Evolutionary conservation across 768 basidiomycete genomes (phyloP).

Genomic region (Termitomyces sp.): DNA sequence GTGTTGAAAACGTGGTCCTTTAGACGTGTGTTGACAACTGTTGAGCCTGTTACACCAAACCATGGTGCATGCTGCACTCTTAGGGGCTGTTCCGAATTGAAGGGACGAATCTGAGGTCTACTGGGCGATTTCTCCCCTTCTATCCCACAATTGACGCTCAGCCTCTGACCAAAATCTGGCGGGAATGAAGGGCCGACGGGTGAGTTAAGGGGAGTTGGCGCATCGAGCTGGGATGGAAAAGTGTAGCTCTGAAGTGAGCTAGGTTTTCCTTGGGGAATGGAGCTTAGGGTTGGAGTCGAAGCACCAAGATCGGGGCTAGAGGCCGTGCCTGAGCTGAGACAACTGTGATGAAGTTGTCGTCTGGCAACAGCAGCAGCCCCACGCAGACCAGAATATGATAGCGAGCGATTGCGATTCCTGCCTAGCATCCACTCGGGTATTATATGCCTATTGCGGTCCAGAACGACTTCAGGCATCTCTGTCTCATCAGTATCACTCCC

Average conservation of each 20-base stretch:
- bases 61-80: slow-evolving; percentile 40
- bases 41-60: slow-evolving; percentile 91
- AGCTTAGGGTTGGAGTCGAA: slow-evolving; percentile 20
- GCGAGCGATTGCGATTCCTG: slow-evolving; percentile 44
- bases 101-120: slow-evolving; percentile 37
- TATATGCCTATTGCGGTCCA: slow-evolving; percentile 93
- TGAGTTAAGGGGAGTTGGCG: slow-evolving; percentile 50
- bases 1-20: slow-evolving; percentile 96
- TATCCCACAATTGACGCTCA: slow-evolving; percentile 6
- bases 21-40: slow-evolving; percentile 88
- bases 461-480: slow-evolving; percentile 91
- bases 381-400: slow-evolving; percentile 45
- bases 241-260: slow-evolving; percentile 42
- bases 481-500: slow-evolving; percentile 60
- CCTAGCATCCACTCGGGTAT: slow-evolving; percentile 90
- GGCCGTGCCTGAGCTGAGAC: slow-evolving; percentile 50
- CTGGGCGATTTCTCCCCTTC: slow-evolving; percentile 27
- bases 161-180: slow-evolving; percentile 21
- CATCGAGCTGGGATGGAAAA: slow-evolving; percentile 31
- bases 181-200: slow-evolving; percentile 30
- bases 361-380: slow-evolving; percentile 27
- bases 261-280: slow-evolving; percentile 22
- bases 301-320: slow-evolving; percentile 69
- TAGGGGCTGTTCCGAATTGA: slow-evolving; percentile 36
- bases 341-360: slow-evolving; percentile 36